Percentiles rank a stretch among this genome's conserved stretches.
Conservation (phyloP, 202 grass and related monocot genomes). For the Elaeis oleifera region DNA sequence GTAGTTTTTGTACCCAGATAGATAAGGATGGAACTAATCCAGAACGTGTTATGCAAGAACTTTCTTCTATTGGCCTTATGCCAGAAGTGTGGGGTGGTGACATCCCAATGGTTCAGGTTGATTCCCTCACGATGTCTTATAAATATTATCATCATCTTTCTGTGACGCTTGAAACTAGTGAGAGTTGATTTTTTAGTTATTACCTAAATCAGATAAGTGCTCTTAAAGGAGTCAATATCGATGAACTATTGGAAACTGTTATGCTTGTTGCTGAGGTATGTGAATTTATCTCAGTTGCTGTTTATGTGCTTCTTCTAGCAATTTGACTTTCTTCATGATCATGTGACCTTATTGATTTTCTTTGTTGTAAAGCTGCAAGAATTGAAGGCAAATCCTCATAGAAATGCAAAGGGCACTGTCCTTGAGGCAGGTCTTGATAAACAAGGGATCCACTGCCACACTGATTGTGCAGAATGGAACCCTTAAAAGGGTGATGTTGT, state of each 20-base stretch:
- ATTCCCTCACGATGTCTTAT: slow-evolving; percentile 3
- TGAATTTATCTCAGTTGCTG: slow-evolving; percentile 9
- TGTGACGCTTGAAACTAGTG: slow-evolving; percentile 12
- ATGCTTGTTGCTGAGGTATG: slow-evolving; percentile 96
- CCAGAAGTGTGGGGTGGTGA: slow-evolving; percentile 95
- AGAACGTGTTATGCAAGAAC: slow-evolving; percentile 87
- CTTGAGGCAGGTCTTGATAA: slow-evolving; percentile 88
- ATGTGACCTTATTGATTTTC: slow-evolving; percentile 24
- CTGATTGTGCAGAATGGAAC: slow-evolving; percentile 97
- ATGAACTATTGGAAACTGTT: slow-evolving; percentile 85
- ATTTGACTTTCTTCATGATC: not conserved
- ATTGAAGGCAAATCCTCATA: slow-evolving; percentile 90
- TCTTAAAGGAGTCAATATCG: slow-evolving; percentile 85
- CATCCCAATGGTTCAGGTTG: slow-evolving; percentile 82
- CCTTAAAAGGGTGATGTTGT: slow-evolving; percentile 81
- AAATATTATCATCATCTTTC: slow-evolving; percentile 27
- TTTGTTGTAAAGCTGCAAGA: slow-evolving; percentile 72
- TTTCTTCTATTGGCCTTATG: slow-evolving; percentile 81
- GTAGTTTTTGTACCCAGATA: slow-evolving; percentile 41
- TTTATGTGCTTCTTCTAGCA: slow-evolving; percentile 12
- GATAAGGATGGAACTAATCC: slow-evolving; percentile 90
- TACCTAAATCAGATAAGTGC: slow-evolving; percentile 64
- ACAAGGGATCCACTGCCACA: slow-evolving; percentile 63
- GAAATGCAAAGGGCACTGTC: slow-evolving; percentile 94
- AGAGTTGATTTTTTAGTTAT: not conserved